These are phyloP conservation scores for Leccinum ochraceum DNA, from an alignment of 768 basidiomycete species.

Conservation along the genomic window DNA sequence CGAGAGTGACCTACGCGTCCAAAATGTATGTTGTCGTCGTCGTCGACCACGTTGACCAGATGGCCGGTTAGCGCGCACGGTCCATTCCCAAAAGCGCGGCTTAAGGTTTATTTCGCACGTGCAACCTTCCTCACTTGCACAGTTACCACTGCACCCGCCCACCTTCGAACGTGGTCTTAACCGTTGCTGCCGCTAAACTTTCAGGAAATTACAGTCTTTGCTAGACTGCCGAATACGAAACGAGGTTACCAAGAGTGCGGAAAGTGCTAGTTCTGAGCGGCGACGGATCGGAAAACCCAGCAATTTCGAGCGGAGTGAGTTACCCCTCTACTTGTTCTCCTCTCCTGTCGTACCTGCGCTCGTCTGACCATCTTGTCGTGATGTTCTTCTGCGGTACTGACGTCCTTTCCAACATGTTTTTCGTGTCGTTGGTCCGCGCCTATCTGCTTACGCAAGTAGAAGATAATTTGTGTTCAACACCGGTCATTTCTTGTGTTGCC, in stretches of 20 bases:
- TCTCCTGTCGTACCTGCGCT: not conserved
- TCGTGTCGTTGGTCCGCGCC: slow-evolving; percentile 23
- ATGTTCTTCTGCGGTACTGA: slow-evolving; percentile 11
- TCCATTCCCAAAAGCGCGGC: slow-evolving; percentile 28
- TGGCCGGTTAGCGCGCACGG: slow-evolving; percentile 24
- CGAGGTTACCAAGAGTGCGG: slow-evolving; percentile 11
- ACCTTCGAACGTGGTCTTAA: slow-evolving; percentile 9
- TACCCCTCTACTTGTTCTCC: slow-evolving; percentile 3
- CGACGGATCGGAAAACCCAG: slow-evolving; percentile 38
- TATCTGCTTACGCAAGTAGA: slow-evolving; percentile 36
- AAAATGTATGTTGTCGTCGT: slow-evolving; percentile 19
- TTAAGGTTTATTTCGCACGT: slow-evolving; percentile 37
- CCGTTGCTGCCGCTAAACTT: slow-evolving; percentile 11
- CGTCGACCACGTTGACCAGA: slow-evolving; percentile 19
- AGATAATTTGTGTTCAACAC: slow-evolving; percentile 21
- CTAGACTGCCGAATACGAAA: slow-evolving; percentile 11
- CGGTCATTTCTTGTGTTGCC: slow-evolving; percentile 31
- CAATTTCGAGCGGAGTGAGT: slow-evolving; percentile 42
- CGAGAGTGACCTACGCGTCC: slow-evolving; percentile 1
- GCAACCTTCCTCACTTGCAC: slow-evolving; percentile 28
- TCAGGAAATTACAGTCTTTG: slow-evolving; percentile 9
- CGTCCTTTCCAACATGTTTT: slow-evolving; percentile 22
- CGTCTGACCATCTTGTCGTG: slow-evolving; percentile 7
- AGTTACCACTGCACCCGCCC: slow-evolving; percentile 27
- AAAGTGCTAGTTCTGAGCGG: slow-evolving; percentile 35